These are phyloP conservation scores for Amanita thiersii DNA, from an alignment of 768 basidiomycete species.

Conservation along the genomic window DNA sequence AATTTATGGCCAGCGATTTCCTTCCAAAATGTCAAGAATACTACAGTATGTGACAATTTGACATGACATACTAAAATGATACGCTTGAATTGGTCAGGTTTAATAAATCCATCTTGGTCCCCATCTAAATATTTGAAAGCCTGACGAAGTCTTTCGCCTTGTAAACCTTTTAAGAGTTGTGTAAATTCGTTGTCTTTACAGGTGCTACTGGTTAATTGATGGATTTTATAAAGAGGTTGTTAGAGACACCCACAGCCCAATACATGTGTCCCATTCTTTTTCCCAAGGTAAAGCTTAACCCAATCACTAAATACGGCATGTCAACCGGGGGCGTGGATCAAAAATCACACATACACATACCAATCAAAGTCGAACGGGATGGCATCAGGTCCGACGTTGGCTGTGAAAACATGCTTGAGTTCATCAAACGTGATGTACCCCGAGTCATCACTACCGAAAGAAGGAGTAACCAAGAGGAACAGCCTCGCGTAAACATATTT, in stretches of 20 bases:
- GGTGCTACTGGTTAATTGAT: conserved; percentile 4
- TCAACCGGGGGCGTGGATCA: not conserved
- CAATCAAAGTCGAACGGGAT: conserved; percentile 96
- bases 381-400: conserved; percentile 67
- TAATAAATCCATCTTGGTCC: conserved; percentile 91
- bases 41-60: not conserved
- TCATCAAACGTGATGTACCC: conserved; percentile 91
- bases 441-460: conserved; percentile 62
- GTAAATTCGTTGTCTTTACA: conserved; percentile 90
- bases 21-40: conserved; percentile 28
- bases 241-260: conserved; percentile 68
- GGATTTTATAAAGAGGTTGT: not conserved
- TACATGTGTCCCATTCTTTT: conserved; percentile 84
- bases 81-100: conserved; percentile 87
- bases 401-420: conserved; percentile 87
- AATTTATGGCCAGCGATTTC: conserved; percentile 97
- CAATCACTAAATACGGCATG: conserved; percentile 55
- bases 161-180: conserved; percentile 96
- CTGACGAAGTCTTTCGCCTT: conserved; percentile 95
- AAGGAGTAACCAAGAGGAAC: not conserved
- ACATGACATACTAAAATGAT: conserved; percentile 74
- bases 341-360: conserved; percentile 26
- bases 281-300: conserved; percentile 94
- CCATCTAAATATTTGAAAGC: conserved; percentile 88
- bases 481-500: not conserved